Evolutionary conservation across 331 rosid genomes (phyloP), one percentile per base, ranked within the genome.

Genomic region (Spiraea crenata): DNA sequence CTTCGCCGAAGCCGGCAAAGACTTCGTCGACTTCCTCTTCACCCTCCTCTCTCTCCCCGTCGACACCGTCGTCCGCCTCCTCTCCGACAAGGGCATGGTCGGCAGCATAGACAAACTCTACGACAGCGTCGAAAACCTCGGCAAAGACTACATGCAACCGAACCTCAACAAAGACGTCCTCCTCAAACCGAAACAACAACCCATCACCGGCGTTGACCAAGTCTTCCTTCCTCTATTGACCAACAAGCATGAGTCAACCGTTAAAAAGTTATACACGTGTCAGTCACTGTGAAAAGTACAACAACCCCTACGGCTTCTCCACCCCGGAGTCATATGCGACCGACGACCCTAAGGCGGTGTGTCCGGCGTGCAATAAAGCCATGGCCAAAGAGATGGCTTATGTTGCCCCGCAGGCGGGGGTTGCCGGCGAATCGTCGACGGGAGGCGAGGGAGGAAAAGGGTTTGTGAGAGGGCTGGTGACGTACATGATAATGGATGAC

Each of bases 401-500:
- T 25, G 64, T 56, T 42, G 65, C 55, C 5, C 44, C 56, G 0
- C 9, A 1, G 9, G 16, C 63, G 25, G 3, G 49, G 8, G 2
- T 5, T 6, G 31, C 31, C 31, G 31, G 31, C 1, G 17, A 9
- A 25, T 64, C 38, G 16, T 15, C 59, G 3, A 47, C 59, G 0
- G 15, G 58, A 5, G 50, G 20, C 6, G 31, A 25, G 31, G 31
- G 31, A 25, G 72, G 7, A 5, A 46, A 3, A 17, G 71, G 78
- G 4, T 73, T 25, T 57, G 75, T 79, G 71, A 73, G 38, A 45
- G 78, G 13, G 31, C 31, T 9, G 5, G 67, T 1, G 31, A 52
- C 55, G 2, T 79, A 67, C 63, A 40, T 79, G 75, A 57, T 77
- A 3, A 77, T 57, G 82, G 74, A 72, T 65, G 31, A 77, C 35